A percentile compares a stretch with the other conserved stretches of the same genome.
Conservation (phyloP, 1,284 basidiomycete genomes). For the Afroboletus lepidellus region DNA sequence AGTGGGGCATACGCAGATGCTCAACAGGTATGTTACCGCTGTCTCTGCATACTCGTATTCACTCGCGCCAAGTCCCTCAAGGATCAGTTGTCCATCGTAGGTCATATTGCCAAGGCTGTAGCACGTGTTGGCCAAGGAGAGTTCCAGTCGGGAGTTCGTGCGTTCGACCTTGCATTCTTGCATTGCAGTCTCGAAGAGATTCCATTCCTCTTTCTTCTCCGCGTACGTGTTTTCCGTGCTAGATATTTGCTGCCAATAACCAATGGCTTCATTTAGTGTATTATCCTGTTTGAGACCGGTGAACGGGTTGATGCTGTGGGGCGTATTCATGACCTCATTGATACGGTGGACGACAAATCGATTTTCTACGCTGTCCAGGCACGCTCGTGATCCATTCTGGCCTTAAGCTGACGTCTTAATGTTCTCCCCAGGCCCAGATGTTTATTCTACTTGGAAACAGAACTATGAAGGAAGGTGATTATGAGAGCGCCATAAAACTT, state of each 20-base stretch:
- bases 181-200: slow-evolving; percentile 3
- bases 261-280: not conserved
- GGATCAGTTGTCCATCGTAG: not conserved
- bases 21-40: not conserved
- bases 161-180: slow-evolving; percentile 2
- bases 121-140: not conserved
- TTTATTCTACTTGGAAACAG: not conserved
- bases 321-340: not conserved
- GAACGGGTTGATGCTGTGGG: not conserved
- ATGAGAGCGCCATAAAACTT: not conserved
- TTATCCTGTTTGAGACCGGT: not conserved
- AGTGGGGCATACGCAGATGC: not conserved
- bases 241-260: not conserved
- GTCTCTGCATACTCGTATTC: not conserved
- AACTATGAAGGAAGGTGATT: not conserved
- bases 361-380: not conserved
- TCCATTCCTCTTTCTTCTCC: slow-evolving; percentile 8
- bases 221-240: slow-evolving; percentile 1
- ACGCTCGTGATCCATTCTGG: not conserved
- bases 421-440: slow-evolving; percentile 3
- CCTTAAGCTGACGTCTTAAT: not conserved
- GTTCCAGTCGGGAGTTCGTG: not conserved
- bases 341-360: not conserved
- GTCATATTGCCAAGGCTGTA: slow-evolving; percentile 1
- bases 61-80: not conserved